Evolutionary conservation across 352 stramenopile species (phyloP), one percentile per base, ranked within the genome.

Genomic region (Nannochloropsis limnetica): DNA sequence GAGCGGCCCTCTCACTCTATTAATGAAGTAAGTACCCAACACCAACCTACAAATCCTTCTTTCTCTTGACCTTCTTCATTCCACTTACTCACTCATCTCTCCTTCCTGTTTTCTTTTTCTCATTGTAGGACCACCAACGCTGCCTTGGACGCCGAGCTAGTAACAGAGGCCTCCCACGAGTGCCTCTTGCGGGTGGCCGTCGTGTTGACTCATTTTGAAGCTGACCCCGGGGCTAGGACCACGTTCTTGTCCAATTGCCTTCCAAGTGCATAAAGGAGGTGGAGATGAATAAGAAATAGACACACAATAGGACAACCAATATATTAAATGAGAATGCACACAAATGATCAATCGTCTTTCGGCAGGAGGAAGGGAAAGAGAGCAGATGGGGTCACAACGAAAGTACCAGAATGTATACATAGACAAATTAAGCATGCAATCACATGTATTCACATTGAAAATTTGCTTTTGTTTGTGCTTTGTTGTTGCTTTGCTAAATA

Each of bases 111-210:
- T 1, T 49, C 37, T 49, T 49, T 49, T 14, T 49, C 17, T 49
- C 37, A 49, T n/a, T n/a, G 44, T 67, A 69, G 61, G 61, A 74
- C 61, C n/a, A 74, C 61, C 61, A 74, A 74, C 8, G 61, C 61
- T 22, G 61, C 61, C 25, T 22, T 74, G 25, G 61, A 74, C n/a
- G 61, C 61, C 11, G 61, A 74, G 61, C 61, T 74, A 15, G n/a
- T 74, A 20, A 15, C 61, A 74, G 61, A 74, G n/a, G 61, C 61
- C 11, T 74, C 61, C n/a, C 61, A 29, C 25, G 61, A 74, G 61
- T 74, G 61, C n/a, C 61, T 74, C 25, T 29, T 74, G 3, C 61
- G 61, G n/a, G n/a, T 74, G 15, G 61, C 61, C 20, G 61, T 74
- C n/a, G 61, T 74, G 8, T 29, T 74, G 61, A 74, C 61, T 31